A percentile compares a stretch with the other conserved stretches of the same genome.
Evolutionary conservation across 2,329 filamentous ascomycete species (phyloP).

Genomic region (Bimuria novae-zelandiae): DNA sequence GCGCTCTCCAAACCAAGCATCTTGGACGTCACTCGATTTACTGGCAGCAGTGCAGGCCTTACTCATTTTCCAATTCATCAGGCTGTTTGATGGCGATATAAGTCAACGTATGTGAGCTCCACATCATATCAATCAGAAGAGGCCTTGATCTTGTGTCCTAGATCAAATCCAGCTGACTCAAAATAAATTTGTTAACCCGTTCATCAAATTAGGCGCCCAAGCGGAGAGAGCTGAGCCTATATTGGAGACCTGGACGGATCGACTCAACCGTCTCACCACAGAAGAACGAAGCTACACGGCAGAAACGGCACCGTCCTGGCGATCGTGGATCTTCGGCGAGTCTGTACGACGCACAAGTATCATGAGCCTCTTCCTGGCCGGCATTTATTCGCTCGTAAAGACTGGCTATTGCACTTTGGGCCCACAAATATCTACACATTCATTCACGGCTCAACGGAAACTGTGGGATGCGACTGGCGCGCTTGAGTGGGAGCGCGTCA

Average conservation of each 20-base stretch:
- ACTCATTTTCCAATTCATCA: constrained; percentile 33
- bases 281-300: constrained; percentile 17
- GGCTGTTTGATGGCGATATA: constrained; percentile 33
- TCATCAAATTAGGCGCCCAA: constrained; percentile 1
- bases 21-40: constrained; percentile 11
- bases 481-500: constrained; percentile 19
- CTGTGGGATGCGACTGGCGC: constrained; percentile 21
- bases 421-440: constrained; percentile 11
- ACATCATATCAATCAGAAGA: no score
- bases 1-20: constrained; percentile 7
- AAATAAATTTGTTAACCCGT: not conserved
- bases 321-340: constrained; percentile 40
- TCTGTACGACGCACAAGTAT: constrained; percentile 40
- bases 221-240: constrained; percentile 29
- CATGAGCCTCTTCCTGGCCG: constrained; percentile 36
- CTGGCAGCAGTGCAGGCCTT: constrained; percentile 28
- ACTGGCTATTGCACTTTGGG: constrained; percentile 16
- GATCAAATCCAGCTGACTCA: no score
- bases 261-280: constrained; percentile 15
- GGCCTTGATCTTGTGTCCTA: no score
- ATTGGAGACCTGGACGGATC: constrained; percentile 26
- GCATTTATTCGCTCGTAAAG: constrained; percentile 34
- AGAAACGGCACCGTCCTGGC: constrained; percentile 23
- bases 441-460: constrained; percentile 23
- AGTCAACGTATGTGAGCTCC: constrained; percentile 14